Conservation (phyloP, 108 stramenopile genomes). For the Ochromonas danica region DNA sequence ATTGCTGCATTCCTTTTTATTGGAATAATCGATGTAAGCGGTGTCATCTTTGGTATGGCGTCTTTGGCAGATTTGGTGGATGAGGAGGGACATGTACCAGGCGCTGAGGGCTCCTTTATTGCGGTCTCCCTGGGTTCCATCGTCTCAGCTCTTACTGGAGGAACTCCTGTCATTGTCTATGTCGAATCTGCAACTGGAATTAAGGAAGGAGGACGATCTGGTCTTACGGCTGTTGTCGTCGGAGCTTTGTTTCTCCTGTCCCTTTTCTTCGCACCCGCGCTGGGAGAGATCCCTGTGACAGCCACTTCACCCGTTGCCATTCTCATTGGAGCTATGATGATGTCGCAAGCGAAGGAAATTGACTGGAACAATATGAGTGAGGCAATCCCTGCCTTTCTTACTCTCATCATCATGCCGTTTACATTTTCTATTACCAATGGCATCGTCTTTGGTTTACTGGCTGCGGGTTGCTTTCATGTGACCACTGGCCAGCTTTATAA, state of each 20-base stretch:
- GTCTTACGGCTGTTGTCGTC: slow-evolving; percentile 60
- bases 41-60: slow-evolving; percentile 65
- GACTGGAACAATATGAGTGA: slow-evolving; percentile 68
- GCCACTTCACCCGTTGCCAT: slow-evolving; percentile 77
- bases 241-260: slow-evolving; percentile 55
- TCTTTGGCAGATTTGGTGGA: slow-evolving; percentile 49
- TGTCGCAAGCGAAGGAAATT: slow-evolving; percentile 57
- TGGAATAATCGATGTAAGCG: slow-evolving; percentile 63
- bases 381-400: slow-evolving; percentile 73
- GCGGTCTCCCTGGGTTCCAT: slow-evolving; percentile 55
- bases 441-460: slow-evolving; percentile 55
- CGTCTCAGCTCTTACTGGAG: slow-evolving; percentile 51
- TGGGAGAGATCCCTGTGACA: slow-evolving; percentile 73
- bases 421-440: slow-evolving; percentile 67
- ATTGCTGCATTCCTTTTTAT: slow-evolving; percentile 59
- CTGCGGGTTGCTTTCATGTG: slow-evolving; percentile 1
- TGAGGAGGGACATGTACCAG: slow-evolving; percentile 53
- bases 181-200: slow-evolving; percentile 64
- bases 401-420: slow-evolving; percentile 74
- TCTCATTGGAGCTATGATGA: slow-evolving; percentile 72
- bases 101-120: slow-evolving; percentile 57
- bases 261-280: slow-evolving; percentile 71
- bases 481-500: background rate
- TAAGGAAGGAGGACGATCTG: slow-evolving; percentile 63
- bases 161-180: slow-evolving; percentile 62